These are phyloP conservation scores for Tricholoma flavovirens DNA, from an alignment of 768 basidiomycete genomes.

Conservation along the genomic window DNA sequence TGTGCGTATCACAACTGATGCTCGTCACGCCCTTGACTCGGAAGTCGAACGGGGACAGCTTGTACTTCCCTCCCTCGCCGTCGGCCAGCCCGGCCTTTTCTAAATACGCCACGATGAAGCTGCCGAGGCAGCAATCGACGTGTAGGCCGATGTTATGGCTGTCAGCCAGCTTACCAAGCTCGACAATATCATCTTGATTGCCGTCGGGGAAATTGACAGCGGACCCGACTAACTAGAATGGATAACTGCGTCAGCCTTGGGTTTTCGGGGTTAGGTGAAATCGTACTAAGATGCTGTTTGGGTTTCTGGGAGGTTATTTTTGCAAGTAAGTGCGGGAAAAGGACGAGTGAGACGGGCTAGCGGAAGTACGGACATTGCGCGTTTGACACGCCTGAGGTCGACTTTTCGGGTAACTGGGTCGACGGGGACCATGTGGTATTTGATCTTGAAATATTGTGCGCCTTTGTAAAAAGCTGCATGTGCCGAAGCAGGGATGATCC, in stretches of 20 bases:
- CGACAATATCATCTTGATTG: conserved; percentile 80
- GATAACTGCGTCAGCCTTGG: not conserved
- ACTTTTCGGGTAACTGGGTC: conserved; percentile 72
- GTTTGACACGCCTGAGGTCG: conserved; percentile 65
- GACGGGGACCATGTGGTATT: conserved; percentile 83
- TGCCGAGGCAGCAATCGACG: conserved; percentile 92
- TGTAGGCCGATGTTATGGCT: conserved; percentile 79
- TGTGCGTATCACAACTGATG: conserved; percentile 95
- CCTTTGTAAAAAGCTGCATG: conserved; percentile 98
- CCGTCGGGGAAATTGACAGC: conserved; percentile 84
- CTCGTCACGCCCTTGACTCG: conserved; percentile 85
- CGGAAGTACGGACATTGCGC: conserved; percentile 70
- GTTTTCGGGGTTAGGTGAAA: not conserved
- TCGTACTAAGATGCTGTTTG: conserved; percentile 81
- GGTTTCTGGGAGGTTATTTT: conserved; percentile 46
- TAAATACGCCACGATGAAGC: conserved; percentile 91
- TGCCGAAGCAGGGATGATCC: conserved; percentile 77
- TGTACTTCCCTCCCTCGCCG: conserved; percentile 49
- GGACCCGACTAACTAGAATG: conserved; percentile 71
- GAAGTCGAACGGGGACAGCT: conserved; percentile 81
- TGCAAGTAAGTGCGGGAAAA: not conserved
- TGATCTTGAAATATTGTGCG: conserved; percentile 81
- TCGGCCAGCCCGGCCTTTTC: conserved; percentile 67
- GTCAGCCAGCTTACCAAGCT: conserved; percentile 68
- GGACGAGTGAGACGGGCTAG: not conserved